Evolutionary conservation across 305 asterid species (phyloP).

Genomic region (Vinca major): DNA sequence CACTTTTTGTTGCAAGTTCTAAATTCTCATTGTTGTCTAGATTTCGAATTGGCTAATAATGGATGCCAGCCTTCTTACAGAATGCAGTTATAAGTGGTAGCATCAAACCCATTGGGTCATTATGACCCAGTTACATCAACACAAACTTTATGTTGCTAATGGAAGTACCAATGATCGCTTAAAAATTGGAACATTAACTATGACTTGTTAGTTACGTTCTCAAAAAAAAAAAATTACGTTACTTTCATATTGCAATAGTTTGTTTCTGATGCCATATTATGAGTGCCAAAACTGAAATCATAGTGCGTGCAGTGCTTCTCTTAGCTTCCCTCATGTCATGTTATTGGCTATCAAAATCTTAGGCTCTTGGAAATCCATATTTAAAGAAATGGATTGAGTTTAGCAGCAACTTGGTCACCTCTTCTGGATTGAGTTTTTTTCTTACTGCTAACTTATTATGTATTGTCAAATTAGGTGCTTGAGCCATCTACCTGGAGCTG

Average conservation of each 20-base stretch:
- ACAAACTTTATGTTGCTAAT: neutral
- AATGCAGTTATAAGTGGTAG: neutral
- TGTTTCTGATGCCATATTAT: neutral
- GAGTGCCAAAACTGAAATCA: neutral
- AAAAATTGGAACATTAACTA: neutral
- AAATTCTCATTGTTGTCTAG: neutral
- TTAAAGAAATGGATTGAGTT: neutral
- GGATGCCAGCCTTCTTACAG: neutral
- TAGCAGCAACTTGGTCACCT: neutral
- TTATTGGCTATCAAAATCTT: neutral
- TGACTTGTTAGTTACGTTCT: neutral
- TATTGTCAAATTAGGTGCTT: slow-evolving; percentile 57
- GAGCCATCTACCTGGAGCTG: slow-evolving; percentile 89
- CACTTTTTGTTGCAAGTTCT: neutral
- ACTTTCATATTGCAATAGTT: neutral
- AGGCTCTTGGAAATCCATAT: neutral
- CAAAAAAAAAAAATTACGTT: neutral
- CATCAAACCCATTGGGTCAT: neutral
- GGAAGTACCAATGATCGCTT: neutral
- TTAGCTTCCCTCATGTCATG: neutral
- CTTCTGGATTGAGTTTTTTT: neutral
- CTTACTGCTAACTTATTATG: neutral
- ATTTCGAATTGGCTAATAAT: neutral
- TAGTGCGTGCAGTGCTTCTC: neutral
- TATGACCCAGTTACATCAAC: neutral